Evolutionary conservation across 129 eudicot genomes (phyloP), one percentile per base, ranked within the genome.

Genomic region (Pseudognaphalium luteoalbum): DNA sequence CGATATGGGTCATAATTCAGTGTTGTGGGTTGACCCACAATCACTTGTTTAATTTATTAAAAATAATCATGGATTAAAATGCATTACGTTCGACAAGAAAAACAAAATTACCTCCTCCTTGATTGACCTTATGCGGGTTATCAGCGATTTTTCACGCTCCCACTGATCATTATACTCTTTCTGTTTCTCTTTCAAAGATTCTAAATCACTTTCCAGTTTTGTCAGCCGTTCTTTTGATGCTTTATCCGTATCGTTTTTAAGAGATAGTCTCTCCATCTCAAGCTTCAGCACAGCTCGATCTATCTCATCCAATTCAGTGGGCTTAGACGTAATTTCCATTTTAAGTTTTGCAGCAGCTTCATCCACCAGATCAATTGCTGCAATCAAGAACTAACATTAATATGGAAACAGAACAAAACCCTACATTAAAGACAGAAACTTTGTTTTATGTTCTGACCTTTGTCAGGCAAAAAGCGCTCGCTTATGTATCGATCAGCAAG

Each of bases 321-420:
- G 98, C 84, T 94, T 94, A 6, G 97, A 94, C 7, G 98, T 94
- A 66, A 94, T 91, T 75, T 94, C 97, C 97, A 94, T 94, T 79
- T 94, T 94, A 8, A 94, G 54, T 75, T 94, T 94, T 17, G 97
- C 98, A 84, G 98, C 97, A 81, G 98, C 86, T 84, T 94, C 98
- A 64, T 94, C 98, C 15, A 94, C 93, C 61, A 94, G 90, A 85
- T 94, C 98, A 75, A 94, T 94, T 60, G 97, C 98, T 93, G 88
- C 77, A 79, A 78, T 34, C 22, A 80, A 9, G 60, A 37, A 56
- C 28, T 16, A 73, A 56, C 65, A 65, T 65, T 33, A 80, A 29
- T n/a, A 39, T 2, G 28, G 21, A 0, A 65, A 64, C 19, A 72
- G 14, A 33, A 47, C 15, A 71, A 28, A 59, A 25, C 12, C 7